These are phyloP conservation scores for Paraphaeosphaeria sporulosa DNA, from an alignment of 2,329 filamentous ascomycete species.

Conservation along the genomic window DNA sequence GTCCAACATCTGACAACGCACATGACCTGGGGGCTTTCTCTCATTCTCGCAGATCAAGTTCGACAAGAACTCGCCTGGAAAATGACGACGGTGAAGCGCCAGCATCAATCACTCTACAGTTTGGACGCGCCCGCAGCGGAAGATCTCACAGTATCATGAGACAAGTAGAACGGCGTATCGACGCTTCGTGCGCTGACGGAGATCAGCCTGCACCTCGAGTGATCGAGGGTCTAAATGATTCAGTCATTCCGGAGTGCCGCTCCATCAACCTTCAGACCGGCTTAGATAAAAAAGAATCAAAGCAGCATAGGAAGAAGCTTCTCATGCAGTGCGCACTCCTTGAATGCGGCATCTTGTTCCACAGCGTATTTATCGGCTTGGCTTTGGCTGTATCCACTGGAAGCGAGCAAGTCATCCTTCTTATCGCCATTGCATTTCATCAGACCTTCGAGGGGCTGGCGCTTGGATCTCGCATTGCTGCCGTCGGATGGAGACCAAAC, in stretches of 20 bases:
- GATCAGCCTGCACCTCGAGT: too few species aligned
- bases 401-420: slow-evolving; percentile 63
- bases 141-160: slow-evolving; percentile 1
- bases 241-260: slow-evolving; percentile 58
- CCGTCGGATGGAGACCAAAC: slow-evolving; percentile 63
- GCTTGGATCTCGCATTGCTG: slow-evolving; percentile 83
- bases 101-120: background rate
- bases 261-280: slow-evolving; percentile 34
- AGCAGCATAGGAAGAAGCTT: slow-evolving; percentile 39
- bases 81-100: background rate
- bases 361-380: slow-evolving; percentile 69
- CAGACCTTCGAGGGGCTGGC: slow-evolving; percentile 90
- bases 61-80: background rate
- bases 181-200: background rate
- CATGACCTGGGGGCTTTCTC: too few species aligned
- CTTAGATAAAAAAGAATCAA: slow-evolving; percentile 21
- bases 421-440: slow-evolving; percentile 68
- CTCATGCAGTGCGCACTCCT: slow-evolving; percentile 51
- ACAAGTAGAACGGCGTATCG: background rate
- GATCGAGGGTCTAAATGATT: background rate
- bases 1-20: background rate
- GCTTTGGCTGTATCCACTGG: slow-evolving; percentile 64
- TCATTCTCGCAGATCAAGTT: too few species aligned
- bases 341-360: slow-evolving; percentile 69
- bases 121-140: slow-evolving; percentile 1